Base-by-base conservation (phyloP, 2,329 filamentous ascomycete genomes). In the Colletotrichum godetiae region DNA sequence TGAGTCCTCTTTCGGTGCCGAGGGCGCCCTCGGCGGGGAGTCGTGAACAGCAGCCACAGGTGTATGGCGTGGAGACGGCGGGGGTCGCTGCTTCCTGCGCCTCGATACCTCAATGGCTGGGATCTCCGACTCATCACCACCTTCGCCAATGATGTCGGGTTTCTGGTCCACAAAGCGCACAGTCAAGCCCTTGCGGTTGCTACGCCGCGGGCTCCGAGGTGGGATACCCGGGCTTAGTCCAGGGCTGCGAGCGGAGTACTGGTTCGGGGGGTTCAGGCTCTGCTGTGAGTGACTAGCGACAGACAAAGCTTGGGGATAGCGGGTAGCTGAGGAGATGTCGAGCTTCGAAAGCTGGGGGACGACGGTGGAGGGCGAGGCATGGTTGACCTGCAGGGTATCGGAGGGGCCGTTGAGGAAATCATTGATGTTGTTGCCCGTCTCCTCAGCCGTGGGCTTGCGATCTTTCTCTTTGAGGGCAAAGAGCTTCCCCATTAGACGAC, bases 91-190 rank as follows among this genome's bases (percentile, higher is more conserved):
- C 76, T 78, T 86, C 81, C 88, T 92, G 75, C 84, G 86, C 79
- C 86, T 88, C 5, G 91, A 92, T 67, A 98, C 92, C 79, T 97
- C 93, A 24, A 91, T 86, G 1, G 92, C 89, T 1, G 94, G 93
- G 10, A 89, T 85, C 67, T 94, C 91, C 67, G 93, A 92, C 81
- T 98, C 95, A 79, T 98, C 96, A 42, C 96, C 96, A 71, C 96
- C 96, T 82, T 96, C 92, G 59, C 96, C 96, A 79, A 98, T 98
- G 74, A 98, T 83, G 59, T 95, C 93, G 7, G 95, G 95, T 67
- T 88, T 87, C 11, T 88, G 88, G 76, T 94, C 91, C 65, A 88
- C 89, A 78, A 98, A 98, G 68, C 88, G 90, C 46, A 98, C 95
- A 5, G 86, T 86, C 74, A 97, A 85, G 11, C 93, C 93, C 81